These are phyloP conservation scores for Sphagnum fallax DNA, from an alignment of 228 moss, liverwort and hornwort genomes.

Conservation along the genomic window DNA sequence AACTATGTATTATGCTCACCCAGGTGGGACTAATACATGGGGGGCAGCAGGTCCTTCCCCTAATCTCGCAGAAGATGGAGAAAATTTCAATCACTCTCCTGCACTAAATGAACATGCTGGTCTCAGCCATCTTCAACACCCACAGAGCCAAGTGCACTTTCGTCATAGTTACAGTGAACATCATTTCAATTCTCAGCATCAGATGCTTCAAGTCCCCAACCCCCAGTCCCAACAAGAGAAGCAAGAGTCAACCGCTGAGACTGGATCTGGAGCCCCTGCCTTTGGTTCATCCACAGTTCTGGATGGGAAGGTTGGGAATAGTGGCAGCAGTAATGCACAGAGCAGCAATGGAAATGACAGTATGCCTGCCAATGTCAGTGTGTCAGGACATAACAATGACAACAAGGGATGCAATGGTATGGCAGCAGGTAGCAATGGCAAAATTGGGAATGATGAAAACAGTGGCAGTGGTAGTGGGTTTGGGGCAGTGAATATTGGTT, in stretches of 20 bases:
- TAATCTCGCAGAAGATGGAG: constrained; percentile 47
- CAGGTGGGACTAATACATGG: constrained; percentile 20
- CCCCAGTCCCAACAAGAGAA: constrained; percentile 47
- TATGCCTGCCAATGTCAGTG: constrained; percentile 70
- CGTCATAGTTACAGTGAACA: not conserved
- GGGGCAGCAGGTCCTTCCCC: constrained; percentile 54
- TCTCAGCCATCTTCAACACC: constrained; percentile 31
- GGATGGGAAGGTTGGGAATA: constrained; percentile 48
- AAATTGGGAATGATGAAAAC: constrained; percentile 7
- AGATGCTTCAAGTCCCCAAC: constrained; percentile 24
- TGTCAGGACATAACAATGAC: constrained; percentile 54
- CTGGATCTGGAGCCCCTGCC: constrained; percentile 47
- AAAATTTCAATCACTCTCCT: constrained; percentile 52
- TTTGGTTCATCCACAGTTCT: constrained; percentile 50
- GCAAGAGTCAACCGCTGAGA: constrained; percentile 27
- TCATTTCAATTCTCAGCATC: constrained; percentile 31
- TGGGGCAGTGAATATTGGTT: constrained; percentile 21
- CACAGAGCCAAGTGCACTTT: constrained; percentile 26
- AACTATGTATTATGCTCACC: constrained; percentile 66
- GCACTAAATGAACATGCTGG: constrained; percentile 45
- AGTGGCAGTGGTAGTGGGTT: not conserved
- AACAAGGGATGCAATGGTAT: constrained; percentile 26
- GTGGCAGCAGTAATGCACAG: constrained; percentile 82
- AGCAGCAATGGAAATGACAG: constrained; percentile 66
- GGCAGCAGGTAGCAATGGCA: constrained; percentile 42